These are phyloP conservation scores for Globisporangium canariense DNA, from an alignment of 352 stramenopile genomes.

Conservation along the genomic window DNA sequence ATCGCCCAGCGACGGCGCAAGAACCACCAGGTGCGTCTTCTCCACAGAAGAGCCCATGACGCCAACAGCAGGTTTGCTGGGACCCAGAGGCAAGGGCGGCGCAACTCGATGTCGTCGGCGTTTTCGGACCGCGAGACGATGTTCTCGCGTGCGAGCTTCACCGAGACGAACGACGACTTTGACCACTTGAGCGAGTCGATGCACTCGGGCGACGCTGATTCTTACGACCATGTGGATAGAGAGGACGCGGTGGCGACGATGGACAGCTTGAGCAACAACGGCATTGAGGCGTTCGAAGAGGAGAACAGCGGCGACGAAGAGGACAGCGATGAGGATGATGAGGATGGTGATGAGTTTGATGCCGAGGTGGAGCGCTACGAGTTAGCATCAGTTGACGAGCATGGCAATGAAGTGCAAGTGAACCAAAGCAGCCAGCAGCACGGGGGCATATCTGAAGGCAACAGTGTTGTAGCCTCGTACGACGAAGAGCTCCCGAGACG, in stretches of 20 bases:
- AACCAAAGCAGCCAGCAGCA: neutral
- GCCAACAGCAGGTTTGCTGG: neutral
- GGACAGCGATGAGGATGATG: constrained; percentile 15
- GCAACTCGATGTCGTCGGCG: constrained; percentile 21
- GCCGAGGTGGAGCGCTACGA: neutral
- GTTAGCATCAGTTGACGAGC: neutral
- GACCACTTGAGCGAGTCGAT: constrained; percentile 29
- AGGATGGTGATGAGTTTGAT: constrained; percentile 3
- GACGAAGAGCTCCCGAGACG: neutral
- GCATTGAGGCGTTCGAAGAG: constrained; percentile 20
- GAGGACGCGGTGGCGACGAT: neutral
- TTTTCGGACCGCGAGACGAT: constrained; percentile 40
- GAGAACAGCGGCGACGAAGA: constrained; percentile 19
- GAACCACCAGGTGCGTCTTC: constrained; percentile 2
- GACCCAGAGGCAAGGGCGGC: neutral
- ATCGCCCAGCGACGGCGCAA: constrained; percentile 9
- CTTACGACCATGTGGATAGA: constrained; percentile 5
- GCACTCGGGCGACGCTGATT: constrained; percentile 10
- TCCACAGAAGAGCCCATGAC: neutral
- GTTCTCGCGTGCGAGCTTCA: constrained; percentile 38
- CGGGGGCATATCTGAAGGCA: neutral
- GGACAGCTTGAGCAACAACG: constrained; percentile 5
- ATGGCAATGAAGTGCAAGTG: neutral
- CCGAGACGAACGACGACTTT: constrained; percentile 29
- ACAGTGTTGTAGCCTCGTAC: neutral